phyloP scores from a whole-genome alignment of 2,329 filamentous ascomycete genomes.

The Gaeumannomyces tritici region DNA sequence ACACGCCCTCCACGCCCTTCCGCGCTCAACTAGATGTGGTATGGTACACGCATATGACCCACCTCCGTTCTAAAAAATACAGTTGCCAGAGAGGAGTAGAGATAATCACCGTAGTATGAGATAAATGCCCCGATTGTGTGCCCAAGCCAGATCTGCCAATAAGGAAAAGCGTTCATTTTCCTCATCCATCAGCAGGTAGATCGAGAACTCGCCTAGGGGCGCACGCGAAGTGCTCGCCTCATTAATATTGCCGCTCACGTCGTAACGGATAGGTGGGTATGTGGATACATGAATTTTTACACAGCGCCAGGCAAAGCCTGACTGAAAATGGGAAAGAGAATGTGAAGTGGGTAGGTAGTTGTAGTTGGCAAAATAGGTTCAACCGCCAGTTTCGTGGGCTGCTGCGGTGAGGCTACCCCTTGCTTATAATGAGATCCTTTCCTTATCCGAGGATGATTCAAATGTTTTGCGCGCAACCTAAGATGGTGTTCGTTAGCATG shows the following conservation, averaged over 20 bases:
- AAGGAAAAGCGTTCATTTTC: not conserved
- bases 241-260: not conserved
- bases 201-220: not conserved
- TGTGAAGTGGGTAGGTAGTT: not conserved
- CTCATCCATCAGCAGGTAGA: not conserved
- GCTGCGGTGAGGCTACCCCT: not conserved
- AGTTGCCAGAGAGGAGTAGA: slow-evolving; percentile 4
- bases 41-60: slow-evolving; percentile 2
- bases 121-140: not conserved
- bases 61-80: slow-evolving; percentile 3
- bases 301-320: not conserved
- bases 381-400: not conserved
- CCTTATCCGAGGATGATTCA: not conserved
- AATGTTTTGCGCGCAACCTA: slow-evolving; percentile 4
- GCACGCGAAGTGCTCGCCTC: not conserved
- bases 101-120: not conserved
- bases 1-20: not conserved
- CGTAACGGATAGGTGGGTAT: not conserved
- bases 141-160: not conserved
- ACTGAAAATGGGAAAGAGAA: not conserved
- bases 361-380: not conserved
- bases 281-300: not conserved
- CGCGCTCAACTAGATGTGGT: not conserved
- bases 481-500: not conserved
- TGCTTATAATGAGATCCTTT: not conserved